Base-by-base conservation (phyloP, 2,329 filamentous ascomycete species). In the Clathrospora elynae region DNA sequence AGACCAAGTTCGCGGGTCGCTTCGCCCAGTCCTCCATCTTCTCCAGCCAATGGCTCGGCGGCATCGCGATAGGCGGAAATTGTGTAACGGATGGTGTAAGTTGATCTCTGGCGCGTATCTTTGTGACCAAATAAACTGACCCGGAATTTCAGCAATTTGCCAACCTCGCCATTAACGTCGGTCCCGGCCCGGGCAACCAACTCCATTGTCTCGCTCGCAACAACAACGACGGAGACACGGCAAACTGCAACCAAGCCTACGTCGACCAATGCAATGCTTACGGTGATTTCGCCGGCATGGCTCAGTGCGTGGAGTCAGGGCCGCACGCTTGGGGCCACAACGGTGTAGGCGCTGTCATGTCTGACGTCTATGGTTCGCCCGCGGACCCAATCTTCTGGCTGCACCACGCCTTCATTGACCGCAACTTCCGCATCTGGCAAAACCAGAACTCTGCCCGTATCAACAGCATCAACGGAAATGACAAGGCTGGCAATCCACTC, bases 351-450 rank as follows among this genome's bases (percentile, higher is more conserved):
- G 59, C 62, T 18, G 65, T 67, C 36, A 69, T 67, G 64, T 46
- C 48, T 24, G 67, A 68, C 44, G 51, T 53, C 6, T 68, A 57
- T 26, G 62, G 55, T 9, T 69, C 68, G 2, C 62, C 63, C 30
- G 57, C 53, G 13, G 67, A 71, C 52, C 62, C 63, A n/a, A 45
- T 70, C 46, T 79, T 79, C 66, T 79, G 67, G 59, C 64, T 76
- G 24, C 76, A 79, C 62, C 76, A 79, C 50, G 71, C 61, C 11
- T 73, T 74, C 58, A 71, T 79, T 35, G 77, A 79, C 61, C 71
- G 75, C 31, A 68, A 73, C 29, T 79, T 71, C 68, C 75, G 74
- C 68, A 74, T 77, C 47, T 79, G 76, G 76, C 76, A 79, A 58
- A 66, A 66, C 57, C 28, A 29, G 17, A 51, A 64, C 46, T 29